A percentile compares a stretch with the other conserved stretches of the same genome.
phyloP scores from a whole-genome alignment of 1,139 yeast genomes.

The Protomyces pachydermus region DNA sequence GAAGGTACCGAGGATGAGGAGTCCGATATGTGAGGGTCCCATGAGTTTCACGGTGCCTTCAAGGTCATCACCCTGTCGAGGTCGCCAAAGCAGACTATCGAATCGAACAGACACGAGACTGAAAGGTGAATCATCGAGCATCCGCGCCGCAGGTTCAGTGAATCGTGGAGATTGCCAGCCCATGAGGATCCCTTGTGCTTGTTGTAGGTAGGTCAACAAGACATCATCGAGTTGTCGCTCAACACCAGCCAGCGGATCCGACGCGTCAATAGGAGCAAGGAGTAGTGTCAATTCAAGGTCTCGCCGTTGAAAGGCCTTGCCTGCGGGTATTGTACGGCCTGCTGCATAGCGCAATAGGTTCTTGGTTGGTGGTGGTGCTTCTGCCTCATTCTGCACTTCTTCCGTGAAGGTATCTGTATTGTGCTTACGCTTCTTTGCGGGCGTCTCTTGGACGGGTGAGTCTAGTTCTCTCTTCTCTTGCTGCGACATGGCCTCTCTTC shows the following conservation, averaged over 20 bases:
- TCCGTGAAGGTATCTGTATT: not conserved
- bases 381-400: not conserved
- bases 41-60: conserved; percentile 90
- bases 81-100: conserved; percentile 85
- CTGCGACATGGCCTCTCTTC: not conserved
- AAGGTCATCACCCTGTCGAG: conserved; percentile 66
- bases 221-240: conserved; percentile 75
- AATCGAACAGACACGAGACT: conserved; percentile 80
- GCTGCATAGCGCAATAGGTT: conserved; percentile 5
- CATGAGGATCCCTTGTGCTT: conserved; percentile 75
- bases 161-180: conserved; percentile 54
- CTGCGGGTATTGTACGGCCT: not conserved
- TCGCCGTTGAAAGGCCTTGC: conserved; percentile 4
- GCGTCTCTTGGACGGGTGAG: conserved; percentile 12
- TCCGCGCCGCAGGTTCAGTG: conserved; percentile 50
- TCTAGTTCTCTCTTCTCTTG: conserved; percentile 9
- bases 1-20: conserved; percentile 84
- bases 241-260: conserved; percentile 26
- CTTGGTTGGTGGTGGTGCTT: conserved; percentile 1
- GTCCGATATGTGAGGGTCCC: conserved; percentile 90
- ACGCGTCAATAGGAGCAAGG: conserved; percentile 26
- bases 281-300: conserved; percentile 13
- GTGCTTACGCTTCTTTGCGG: conserved; percentile 3
- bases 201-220: conserved; percentile 71
- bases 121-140: conserved; percentile 80